Evolutionary conservation across 305 asterid species (phyloP).

Genomic region (Solanum hybrid): DNA sequence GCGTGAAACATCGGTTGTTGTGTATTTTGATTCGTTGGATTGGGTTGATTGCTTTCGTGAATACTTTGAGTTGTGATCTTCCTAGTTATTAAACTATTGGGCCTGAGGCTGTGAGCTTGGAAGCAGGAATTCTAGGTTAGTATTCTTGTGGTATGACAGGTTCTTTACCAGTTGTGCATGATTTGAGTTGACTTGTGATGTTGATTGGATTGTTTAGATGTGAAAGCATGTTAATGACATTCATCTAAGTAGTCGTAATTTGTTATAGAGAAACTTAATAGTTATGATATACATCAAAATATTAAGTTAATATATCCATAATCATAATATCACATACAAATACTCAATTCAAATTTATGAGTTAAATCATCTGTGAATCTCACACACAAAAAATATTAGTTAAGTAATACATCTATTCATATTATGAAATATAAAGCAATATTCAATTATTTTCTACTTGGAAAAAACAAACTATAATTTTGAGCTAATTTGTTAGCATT

Average conservation of each 20-base stretch:
- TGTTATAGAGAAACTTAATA: neutral
- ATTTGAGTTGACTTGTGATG: neutral
- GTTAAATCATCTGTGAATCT: neutral
- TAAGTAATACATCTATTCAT: neutral
- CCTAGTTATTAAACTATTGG: neutral
- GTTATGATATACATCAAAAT: too few relatives aligned
- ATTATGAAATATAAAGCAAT: neutral
- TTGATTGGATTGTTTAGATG: neutral
- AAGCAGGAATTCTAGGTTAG: neutral
- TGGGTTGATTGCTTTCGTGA: neutral
- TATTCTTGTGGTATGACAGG: neutral
- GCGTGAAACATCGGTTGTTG: neutral
- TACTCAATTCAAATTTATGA: neutral
- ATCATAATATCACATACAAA: neutral
- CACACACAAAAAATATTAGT: neutral
- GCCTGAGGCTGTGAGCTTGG: neutral
- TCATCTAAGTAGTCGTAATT: neutral
- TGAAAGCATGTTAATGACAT: neutral
- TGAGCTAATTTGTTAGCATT: neutral
- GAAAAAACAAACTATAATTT: too few relatives aligned
- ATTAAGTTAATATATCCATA: neutral
- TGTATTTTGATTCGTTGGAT: neutral
- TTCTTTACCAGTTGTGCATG: neutral
- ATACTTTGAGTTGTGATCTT: neutral
- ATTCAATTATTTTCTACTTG: too few relatives aligned